Conservation (phyloP, 306 rosid genomes). For the Argentina anserina region DNA sequence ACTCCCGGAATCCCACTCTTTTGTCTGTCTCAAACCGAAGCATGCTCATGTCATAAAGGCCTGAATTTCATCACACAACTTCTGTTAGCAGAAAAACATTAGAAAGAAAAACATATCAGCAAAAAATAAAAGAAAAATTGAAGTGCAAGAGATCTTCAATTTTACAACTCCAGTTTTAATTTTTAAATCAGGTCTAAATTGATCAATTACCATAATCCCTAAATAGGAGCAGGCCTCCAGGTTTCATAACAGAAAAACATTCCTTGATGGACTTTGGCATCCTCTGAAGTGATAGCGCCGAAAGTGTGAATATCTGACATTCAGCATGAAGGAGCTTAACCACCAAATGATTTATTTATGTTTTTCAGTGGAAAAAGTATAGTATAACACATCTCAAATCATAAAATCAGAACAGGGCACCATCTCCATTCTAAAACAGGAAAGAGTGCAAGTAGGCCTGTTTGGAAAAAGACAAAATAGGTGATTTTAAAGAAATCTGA, state of each 20-base stretch:
- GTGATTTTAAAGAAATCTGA: neutral
- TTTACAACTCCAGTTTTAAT: constrained; percentile 12
- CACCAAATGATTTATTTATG: neutral
- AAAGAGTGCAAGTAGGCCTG: neutral
- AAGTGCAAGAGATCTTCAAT: neutral
- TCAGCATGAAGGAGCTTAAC: constrained; percentile 20
- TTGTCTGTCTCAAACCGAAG: constrained; percentile 68
- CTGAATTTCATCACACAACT: constrained; percentile 42
- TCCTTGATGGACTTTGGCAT: constrained; percentile 67
- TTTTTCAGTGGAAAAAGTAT: neutral
- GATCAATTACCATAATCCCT: constrained; percentile 81
- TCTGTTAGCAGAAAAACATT: constrained; percentile 21
- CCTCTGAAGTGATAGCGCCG: constrained; percentile 69
- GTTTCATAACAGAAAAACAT: constrained; percentile 67
- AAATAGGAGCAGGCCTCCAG: constrained; percentile 85
- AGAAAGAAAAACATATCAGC: neutral
- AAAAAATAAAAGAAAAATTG: neutral
- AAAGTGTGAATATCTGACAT: constrained; percentile 79
- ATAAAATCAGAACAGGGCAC: neutral
- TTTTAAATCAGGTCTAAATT: neutral
- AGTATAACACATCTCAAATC: constrained; percentile 1
- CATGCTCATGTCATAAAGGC: constrained; percentile 97
- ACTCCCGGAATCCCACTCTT: constrained; percentile 72
- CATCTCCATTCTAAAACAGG: neutral
- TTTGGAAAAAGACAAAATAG: neutral